phyloP scores from a whole-genome alignment of 352 stramenopile genomes.

The Pythium plurisporium region DNA sequence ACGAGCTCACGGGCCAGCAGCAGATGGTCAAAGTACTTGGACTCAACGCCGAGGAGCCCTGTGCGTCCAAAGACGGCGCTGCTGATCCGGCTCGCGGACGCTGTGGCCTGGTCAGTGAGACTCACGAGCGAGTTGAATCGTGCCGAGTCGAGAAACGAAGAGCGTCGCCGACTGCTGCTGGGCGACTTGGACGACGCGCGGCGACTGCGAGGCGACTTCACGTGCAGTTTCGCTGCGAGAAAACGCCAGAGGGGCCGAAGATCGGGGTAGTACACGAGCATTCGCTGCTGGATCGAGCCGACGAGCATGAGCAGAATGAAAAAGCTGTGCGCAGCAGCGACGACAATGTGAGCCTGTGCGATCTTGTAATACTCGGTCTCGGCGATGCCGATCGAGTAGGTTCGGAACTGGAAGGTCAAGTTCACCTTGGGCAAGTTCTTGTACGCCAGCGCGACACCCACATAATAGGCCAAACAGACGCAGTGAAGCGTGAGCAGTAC shows the following conservation, averaged over 20 bases:
- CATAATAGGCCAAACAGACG: background rate
- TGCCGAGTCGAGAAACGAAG: too few relatives aligned
- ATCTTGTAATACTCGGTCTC: background rate
- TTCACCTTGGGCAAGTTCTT: background rate
- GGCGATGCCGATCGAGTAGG: background rate
- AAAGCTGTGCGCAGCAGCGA: background rate
- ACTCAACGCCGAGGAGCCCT: conserved; percentile 1
- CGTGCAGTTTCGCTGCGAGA: too few relatives aligned
- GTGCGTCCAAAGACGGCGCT: too few relatives aligned
- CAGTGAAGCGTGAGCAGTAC: background rate
- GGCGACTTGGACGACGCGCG: too few relatives aligned
- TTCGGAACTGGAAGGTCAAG: background rate
- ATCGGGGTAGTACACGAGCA: too few relatives aligned
- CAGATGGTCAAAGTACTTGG: conserved; percentile 3
- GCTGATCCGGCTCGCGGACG: background rate
- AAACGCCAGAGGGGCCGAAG: too few relatives aligned
- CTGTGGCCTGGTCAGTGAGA: background rate
- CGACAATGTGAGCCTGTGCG: background rate
- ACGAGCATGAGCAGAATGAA: background rate
- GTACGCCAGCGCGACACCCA: background rate
- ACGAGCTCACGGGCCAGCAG: background rate
- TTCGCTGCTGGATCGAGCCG: background rate
- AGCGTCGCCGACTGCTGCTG: too few relatives aligned
- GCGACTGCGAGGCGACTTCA: too few relatives aligned
- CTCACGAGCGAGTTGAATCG: too few relatives aligned